phyloP scores from a whole-genome alignment of 2,329 filamentous ascomycete species.

The Immersiporthe knoxdaviesiana region DNA sequence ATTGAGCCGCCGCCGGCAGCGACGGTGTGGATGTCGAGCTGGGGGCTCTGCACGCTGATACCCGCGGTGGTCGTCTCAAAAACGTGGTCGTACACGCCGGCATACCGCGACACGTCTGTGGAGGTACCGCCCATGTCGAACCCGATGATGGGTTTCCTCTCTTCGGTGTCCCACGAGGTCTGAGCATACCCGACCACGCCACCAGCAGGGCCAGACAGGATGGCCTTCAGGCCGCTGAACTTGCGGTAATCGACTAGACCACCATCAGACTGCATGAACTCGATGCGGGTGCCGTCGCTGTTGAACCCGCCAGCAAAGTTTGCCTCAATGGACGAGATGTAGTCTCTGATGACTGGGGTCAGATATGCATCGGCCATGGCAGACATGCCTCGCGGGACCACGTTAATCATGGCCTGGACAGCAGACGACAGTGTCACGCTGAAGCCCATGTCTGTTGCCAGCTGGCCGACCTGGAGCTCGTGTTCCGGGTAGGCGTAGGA shows the following conservation, averaged over 20 bases:
- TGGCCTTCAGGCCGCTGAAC: slow-evolving; percentile 71
- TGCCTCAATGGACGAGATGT: slow-evolving; percentile 41
- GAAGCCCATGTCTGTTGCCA: slow-evolving; percentile 47
- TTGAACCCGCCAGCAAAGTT: slow-evolving; percentile 43
- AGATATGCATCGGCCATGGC: slow-evolving; percentile 50
- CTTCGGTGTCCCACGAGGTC: slow-evolving; percentile 70
- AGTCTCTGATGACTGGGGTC: slow-evolving; percentile 46
- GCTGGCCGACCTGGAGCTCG: slow-evolving; percentile 41
- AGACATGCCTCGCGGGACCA: slow-evolving; percentile 48
- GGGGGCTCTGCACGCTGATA: slow-evolving; percentile 76
- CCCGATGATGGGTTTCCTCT: slow-evolving; percentile 71
- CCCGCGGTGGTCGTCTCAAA: slow-evolving; percentile 81
- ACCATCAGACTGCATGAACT: slow-evolving; percentile 71
- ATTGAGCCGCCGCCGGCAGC: slow-evolving; percentile 75
- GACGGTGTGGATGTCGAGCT: slow-evolving; percentile 82
- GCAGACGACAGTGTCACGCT: slow-evolving; percentile 43
- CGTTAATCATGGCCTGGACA: slow-evolving; percentile 48
- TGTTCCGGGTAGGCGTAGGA: slow-evolving; percentile 72
- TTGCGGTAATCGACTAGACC: slow-evolving; percentile 58
- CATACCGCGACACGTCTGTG: slow-evolving; percentile 74
- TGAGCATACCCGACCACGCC: slow-evolving; percentile 77
- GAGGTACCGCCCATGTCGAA: slow-evolving; percentile 80
- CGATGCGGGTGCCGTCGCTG: slow-evolving; percentile 55
- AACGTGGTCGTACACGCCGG: slow-evolving; percentile 45
- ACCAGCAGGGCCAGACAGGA: slow-evolving; percentile 75